phyloP scores from a whole-genome alignment of 148 eudicot species.

The Hydrangea macrophylla region DNA sequence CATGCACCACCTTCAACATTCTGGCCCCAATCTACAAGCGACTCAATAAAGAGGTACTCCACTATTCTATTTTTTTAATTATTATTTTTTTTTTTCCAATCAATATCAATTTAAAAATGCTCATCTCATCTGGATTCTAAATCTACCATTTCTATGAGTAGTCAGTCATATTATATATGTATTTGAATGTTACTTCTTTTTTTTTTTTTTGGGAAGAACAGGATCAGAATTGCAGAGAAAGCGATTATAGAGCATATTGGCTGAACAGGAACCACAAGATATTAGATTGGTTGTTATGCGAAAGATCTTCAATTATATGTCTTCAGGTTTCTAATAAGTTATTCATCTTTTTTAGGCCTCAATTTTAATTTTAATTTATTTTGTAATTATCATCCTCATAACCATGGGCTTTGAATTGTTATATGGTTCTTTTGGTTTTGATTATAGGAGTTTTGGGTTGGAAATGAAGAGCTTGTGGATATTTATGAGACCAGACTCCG shows the following conservation, averaged over 20 bases:
- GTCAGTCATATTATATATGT: too few relatives aligned
- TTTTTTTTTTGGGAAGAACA: slow-evolving; percentile 34
- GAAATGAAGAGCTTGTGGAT: slow-evolving; percentile 85
- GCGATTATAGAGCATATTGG: slow-evolving; percentile 76
- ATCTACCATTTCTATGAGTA: too few relatives aligned
- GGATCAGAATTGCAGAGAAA: slow-evolving; percentile 81
- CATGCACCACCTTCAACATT: slow-evolving; percentile 96
- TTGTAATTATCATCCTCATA: not conserved
- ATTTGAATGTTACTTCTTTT: not conserved
- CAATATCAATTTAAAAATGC: too few relatives aligned
- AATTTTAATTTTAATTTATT: slow-evolving; percentile 8
- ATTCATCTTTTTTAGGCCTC: too few relatives aligned
- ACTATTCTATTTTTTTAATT: too few relatives aligned
- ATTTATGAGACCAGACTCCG: slow-evolving; percentile 87
- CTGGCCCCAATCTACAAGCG: slow-evolving; percentile 96
- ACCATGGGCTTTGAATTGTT: too few relatives aligned
- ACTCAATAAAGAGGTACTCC: slow-evolving; percentile 68
- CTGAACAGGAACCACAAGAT: slow-evolving; percentile 75
- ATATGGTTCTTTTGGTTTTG: too few relatives aligned
- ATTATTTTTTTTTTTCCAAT: not conserved
- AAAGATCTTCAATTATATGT: slow-evolving; percentile 92
- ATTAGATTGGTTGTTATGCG: slow-evolving; percentile 86
- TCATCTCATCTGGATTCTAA: too few relatives aligned
- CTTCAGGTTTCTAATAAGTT: slow-evolving; percentile 96
- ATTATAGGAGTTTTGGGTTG: slow-evolving; percentile 99